Evolutionary conservation across 441 rosid genomes (phyloP).

Genomic region (Brassica hybrid): DNA sequence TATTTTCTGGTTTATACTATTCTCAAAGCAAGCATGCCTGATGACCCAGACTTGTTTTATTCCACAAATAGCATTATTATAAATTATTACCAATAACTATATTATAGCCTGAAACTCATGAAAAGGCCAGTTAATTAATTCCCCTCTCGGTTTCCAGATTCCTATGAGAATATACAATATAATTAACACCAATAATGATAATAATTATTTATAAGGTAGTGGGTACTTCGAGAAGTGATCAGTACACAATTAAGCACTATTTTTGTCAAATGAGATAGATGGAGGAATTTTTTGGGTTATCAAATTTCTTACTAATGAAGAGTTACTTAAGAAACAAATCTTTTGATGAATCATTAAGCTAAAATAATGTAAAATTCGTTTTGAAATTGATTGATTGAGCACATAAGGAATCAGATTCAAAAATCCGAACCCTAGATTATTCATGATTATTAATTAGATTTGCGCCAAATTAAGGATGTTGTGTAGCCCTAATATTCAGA

Average conservation of each 20-base stretch:
- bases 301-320: not conserved
- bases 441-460: constrained; percentile 19
- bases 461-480: constrained; percentile 30
- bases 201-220: not conserved
- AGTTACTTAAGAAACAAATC: not conserved
- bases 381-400: not conserved
- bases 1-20: constrained; percentile 46
- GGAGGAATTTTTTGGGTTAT: not conserved
- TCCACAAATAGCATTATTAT: constrained; percentile 8
- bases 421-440: constrained; percentile 8
- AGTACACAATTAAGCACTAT: not conserved
- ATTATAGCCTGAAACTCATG: constrained; percentile 39
- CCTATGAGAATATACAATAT: constrained; percentile 27
- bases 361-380: not conserved
- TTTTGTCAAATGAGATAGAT: no score
- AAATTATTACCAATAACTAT: constrained; percentile 14
- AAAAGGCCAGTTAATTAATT: constrained; percentile 38
- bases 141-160: constrained; percentile 45
- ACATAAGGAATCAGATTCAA: not conserved
- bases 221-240: not conserved
- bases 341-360: constrained; percentile 2
- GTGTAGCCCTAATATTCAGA: constrained; percentile 26
- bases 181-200: constrained; percentile 17
- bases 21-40: constrained; percentile 48
- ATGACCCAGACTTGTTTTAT: constrained; percentile 29